A percentile compares a stretch with the other conserved stretches of the same genome.
Evolutionary conservation across 305 asterid species (phyloP).

Genomic region (Fraxinus angustifolia): DNA sequence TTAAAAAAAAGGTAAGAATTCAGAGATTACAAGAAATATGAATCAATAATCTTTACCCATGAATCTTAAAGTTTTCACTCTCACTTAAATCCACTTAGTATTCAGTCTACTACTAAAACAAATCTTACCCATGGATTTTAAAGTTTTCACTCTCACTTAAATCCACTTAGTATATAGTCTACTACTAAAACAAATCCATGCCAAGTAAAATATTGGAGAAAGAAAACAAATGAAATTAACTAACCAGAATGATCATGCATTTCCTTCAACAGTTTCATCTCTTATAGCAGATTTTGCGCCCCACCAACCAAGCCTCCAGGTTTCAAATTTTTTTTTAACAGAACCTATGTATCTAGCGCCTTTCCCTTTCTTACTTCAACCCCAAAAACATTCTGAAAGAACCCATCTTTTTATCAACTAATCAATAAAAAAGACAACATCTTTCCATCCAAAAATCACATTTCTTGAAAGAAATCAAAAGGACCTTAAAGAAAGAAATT

Average conservation of each 20-base stretch:
- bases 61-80: neutral
- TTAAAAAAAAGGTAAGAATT: neutral
- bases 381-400: slow-evolving; percentile 25
- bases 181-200: neutral
- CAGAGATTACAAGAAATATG: slow-evolving; percentile 6
- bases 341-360: slow-evolving; percentile 39
- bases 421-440: slow-evolving; percentile 21
- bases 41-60: neutral
- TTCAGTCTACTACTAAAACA: neutral
- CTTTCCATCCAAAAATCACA: slow-evolving; percentile 23
- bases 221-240: slow-evolving; percentile 15
- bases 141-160: neutral
- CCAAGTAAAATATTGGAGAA: neutral
- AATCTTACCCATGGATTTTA: neutral
- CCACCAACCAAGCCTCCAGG: slow-evolving; percentile 40
- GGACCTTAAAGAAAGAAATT: slow-evolving; percentile 5
- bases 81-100: neutral
- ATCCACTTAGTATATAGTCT: neutral
- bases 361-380: slow-evolving; percentile 28
- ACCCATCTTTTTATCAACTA: slow-evolving; percentile 33
- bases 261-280: slow-evolving; percentile 80
- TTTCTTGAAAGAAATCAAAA: neutral
- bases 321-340: slow-evolving; percentile 56
- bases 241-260: slow-evolving; percentile 79
- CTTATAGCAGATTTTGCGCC: slow-evolving; percentile 35